Evolutionary conservation across 2,329 filamentous ascomycete genomes (phyloP).

Genomic region (Talaromyces amestolkiae): DNA sequence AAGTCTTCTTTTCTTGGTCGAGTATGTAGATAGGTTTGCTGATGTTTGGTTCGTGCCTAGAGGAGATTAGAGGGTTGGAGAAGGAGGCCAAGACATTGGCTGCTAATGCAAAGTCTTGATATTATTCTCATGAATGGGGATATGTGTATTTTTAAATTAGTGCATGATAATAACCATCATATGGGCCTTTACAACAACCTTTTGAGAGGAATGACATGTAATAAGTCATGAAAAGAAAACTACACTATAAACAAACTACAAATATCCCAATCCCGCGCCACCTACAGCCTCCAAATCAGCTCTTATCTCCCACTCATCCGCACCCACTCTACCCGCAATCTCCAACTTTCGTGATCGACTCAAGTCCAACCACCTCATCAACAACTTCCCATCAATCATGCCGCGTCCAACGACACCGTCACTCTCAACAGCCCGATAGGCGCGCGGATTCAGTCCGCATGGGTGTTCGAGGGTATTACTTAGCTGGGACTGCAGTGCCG

Average conservation of each 20-base stretch:
- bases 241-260: slow-evolving; percentile 26
- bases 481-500: slow-evolving; percentile 76
- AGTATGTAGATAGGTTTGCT: not conserved
- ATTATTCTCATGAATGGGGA: not conserved
- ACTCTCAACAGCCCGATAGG: slow-evolving; percentile 62
- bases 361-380: slow-evolving; percentile 73
- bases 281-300: slow-evolving; percentile 66
- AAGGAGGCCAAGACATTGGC: slow-evolving; percentile 37
- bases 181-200: too few species aligned
- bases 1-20: slow-evolving; percentile 19
- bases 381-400: slow-evolving; percentile 74
- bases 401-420: slow-evolving; percentile 55
- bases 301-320: slow-evolving; percentile 64
- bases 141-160: slow-evolving; percentile 11
- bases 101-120: slow-evolving; percentile 21
- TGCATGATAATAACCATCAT: not conserved
- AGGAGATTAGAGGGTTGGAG: slow-evolving; percentile 36
- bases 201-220: not conserved
- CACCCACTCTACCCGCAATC: slow-evolving; percentile 71
- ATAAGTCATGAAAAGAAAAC: not conserved
- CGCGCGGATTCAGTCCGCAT: slow-evolving; percentile 79
- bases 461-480: slow-evolving; percentile 71
- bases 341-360: slow-evolving; percentile 69
- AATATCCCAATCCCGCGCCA: slow-evolving; percentile 59
- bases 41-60: slow-evolving; percentile 23